Evolutionary conservation across 768 basidiomycete genomes (phyloP), one percentile per base, ranked within the genome.

Genomic region (Ephemerocybe angulata): DNA sequence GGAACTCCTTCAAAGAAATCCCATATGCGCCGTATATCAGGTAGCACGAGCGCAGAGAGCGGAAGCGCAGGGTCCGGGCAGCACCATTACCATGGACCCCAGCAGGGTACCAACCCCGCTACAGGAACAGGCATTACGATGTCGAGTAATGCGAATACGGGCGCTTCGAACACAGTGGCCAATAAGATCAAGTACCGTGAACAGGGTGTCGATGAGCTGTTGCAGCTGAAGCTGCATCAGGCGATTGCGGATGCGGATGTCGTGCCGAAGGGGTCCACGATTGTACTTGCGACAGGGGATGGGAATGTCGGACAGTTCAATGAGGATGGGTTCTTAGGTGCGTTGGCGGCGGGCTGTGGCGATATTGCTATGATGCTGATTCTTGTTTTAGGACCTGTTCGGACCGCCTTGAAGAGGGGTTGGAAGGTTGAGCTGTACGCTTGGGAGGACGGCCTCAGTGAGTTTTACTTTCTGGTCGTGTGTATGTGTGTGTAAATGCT

Each of bases 361-460:
- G n/a, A n/a, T n/a, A n/a, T n/a, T n/a, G n/a, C n/a, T n/a, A n/a
- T n/a, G n/a, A n/a, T n/a, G n/a, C n/a, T n/a, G n/a, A n/a, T n/a
- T n/a, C n/a, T n/a, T n/a, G n/a, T 37, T 54, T 52, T 52, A 25
- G 37, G 93, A 0, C 88, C 89, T 41, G 91, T 94, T 12, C 75
- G 90, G 54, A 85, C 86, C 12, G 95, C 95, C 4, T 72, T 98
- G 62, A 87, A 85, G 70, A 82, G 87, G 44, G 95, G 95, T 2
- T 98, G 95, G 95, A 80, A 78, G 54, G 93, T 98, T n/a, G 95
- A 98, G 72, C 65, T 98, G 63, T 94, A 93, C 71, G 89, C 90
- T 1, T 98, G 93, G 87, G 87, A 90, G 64, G 85, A 86, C 44
- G 88, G 90, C 1, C 67, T 92, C 56, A 93, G 91, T 77, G 54